Base-by-base conservation (phyloP, 129 eudicot species). In the Glebionis coronaria region DNA sequence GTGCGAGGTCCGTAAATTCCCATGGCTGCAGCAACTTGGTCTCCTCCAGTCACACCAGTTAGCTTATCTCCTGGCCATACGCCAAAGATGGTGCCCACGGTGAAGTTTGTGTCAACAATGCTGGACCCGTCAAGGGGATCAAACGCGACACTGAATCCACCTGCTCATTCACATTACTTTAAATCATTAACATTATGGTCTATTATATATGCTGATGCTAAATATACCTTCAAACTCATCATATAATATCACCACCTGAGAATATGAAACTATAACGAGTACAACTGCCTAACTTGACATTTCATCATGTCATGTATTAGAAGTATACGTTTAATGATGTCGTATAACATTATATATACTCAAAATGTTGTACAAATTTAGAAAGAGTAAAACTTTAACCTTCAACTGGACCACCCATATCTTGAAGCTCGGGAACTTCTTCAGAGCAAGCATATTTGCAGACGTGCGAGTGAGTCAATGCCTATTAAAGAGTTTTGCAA, bases 391-490 rank as follows among this genome's bases (percentile, higher is more conserved):
- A 5, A 9, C 9, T 68, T 9, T 29, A 4, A 94, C 95, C 95
- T 89, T 93, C 96, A 13, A 53, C 83, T 54, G 98, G 98, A 65
- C 97, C 99, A 75, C 90, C 97, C 99, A 94, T 94, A 70, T 94
- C 99, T 83, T 94, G 99, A 60, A 94, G 97, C 88, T 89, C 95
- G 0, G 99, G 97, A 61, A 94, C 90, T 79, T 94, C 97, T 76
- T 94, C 97, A 4, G 99, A 94, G 87, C 99, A 94, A 68, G 97
- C 99, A 65, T 94, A 94, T 76, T 94, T 94, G 94, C 99, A 94
- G 84, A 75, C 75, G 82, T 94, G 99, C 29, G 99, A 94, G 83
- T 89, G 80, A 9, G 68, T 76, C 90, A 94, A 87, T 16, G 99
- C 97, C 99, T 89, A 72, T 0, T 53, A 27, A 58, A 61, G 12